Evolutionary conservation across 805 yeast species (phyloP).

Genomic region (Phaffomyces antillensis): DNA sequence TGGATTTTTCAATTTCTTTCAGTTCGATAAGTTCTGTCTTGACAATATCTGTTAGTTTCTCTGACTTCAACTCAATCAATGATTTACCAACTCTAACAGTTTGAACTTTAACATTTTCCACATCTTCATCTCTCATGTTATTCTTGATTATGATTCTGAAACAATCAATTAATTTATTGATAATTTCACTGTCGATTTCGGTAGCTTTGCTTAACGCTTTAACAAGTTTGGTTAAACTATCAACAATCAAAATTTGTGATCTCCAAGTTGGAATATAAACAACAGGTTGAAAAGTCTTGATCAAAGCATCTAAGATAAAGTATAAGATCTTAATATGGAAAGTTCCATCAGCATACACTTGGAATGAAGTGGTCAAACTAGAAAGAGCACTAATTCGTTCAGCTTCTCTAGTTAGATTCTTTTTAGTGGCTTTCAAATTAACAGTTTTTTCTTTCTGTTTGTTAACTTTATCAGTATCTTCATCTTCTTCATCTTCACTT

Average conservation of each 20-base stretch:
- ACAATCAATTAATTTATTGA: conserved; percentile 6
- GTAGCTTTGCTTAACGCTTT: conserved; percentile 7
- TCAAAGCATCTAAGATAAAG: conserved; percentile 25
- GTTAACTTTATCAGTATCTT: conserved; percentile 27
- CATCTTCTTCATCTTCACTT: conserved; percentile 34
- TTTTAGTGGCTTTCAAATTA: conserved; percentile 32
- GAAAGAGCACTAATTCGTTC: conserved; percentile 31
- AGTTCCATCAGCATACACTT: conserved; percentile 13
- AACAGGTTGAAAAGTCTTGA: conserved; percentile 21
- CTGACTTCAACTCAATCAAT: conserved; percentile 15
- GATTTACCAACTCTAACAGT: conserved; percentile 31
- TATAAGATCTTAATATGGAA: conserved; percentile 17
- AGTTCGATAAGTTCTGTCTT: conserved; percentile 22
- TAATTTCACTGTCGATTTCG: conserved; percentile 6
- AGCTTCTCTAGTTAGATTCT: conserved; percentile 43
- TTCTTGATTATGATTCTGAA: conserved; percentile 22
- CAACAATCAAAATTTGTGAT: conserved; percentile 41
- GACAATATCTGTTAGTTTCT: conserved; percentile 12
- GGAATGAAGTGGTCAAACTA: conserved; percentile 31
- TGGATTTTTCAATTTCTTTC: conserved; percentile 33
- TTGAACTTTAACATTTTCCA: conserved; percentile 56
- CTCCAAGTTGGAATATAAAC: conserved; percentile 50
- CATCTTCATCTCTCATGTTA: conserved; percentile 33
- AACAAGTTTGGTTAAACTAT: conserved; percentile 27
- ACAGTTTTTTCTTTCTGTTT: conserved; percentile 20